Percentiles rank a stretch among this genome's conserved stretches.
Evolutionary conservation across 208 protist species (phyloP).

Genomic region (Trypanosoma melophagium): DNA sequence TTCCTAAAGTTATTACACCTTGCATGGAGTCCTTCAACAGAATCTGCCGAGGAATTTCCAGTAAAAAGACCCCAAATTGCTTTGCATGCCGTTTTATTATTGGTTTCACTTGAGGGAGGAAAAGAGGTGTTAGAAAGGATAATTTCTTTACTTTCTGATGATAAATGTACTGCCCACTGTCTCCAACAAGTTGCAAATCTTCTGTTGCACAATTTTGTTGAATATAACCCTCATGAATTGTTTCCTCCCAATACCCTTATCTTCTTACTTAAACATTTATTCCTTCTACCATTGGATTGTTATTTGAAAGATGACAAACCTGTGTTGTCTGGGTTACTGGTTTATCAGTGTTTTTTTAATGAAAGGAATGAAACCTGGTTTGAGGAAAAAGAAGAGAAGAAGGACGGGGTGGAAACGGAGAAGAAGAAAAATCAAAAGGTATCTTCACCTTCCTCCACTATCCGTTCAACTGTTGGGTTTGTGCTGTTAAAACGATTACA

Average conservation of each 20-base stretch:
- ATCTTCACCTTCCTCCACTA: background rate
- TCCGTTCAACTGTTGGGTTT: constrained; percentile 17
- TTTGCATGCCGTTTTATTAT: constrained; percentile 18
- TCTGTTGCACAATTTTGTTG: background rate
- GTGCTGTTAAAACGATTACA: constrained; percentile 11
- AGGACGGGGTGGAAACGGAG: background rate
- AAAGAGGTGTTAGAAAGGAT: background rate
- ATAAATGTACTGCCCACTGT: background rate
- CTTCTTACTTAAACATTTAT: constrained; percentile 21
- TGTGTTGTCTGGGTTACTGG: constrained; percentile 10
- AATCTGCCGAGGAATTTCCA: background rate
- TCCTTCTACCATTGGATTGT: constrained; percentile 16
- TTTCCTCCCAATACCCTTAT: constrained; percentile 1
- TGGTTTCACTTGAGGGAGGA: constrained; percentile 1
- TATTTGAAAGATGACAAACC: background rate
- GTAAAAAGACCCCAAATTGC: constrained; percentile 9
- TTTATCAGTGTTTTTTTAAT: constrained; percentile 26
- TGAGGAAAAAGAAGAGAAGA: background rate
- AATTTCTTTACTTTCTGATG: background rate
- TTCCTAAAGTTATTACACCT: background rate
- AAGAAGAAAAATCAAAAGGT: no score
- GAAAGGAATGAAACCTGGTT: background rate
- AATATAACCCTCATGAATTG: background rate
- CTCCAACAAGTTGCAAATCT: constrained; percentile 12
- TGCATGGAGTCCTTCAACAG: background rate